Conservation (phyloP, 2,329 filamentous ascomycete genomes). For the Alternaria brassicicola region DNA sequence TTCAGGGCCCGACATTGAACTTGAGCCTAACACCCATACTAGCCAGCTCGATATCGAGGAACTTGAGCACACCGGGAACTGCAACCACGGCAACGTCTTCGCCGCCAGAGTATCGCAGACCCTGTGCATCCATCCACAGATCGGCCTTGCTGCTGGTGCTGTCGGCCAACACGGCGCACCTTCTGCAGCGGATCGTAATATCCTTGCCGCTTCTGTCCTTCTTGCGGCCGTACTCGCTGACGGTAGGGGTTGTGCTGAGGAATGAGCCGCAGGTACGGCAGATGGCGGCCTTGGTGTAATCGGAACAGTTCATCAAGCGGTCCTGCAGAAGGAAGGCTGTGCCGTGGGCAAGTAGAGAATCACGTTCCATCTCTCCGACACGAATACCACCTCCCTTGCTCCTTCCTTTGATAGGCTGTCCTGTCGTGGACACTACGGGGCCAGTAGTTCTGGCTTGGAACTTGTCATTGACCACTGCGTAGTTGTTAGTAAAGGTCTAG, state of each 20-base stretch:
- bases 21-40: conserved; percentile 97
- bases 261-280: conserved; percentile 91
- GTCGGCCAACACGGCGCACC: conserved; percentile 68
- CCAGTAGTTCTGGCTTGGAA: conserved; percentile 94
- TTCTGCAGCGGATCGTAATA: conserved; percentile 78
- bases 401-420: conserved; percentile 95
- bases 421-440: conserved; percentile 85
- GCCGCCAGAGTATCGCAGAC: conserved; percentile 82
- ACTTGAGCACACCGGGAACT: conserved; percentile 90
- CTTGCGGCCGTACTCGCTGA: conserved; percentile 62
- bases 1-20: conserved; percentile 72
- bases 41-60: conserved; percentile 90
- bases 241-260: conserved; percentile 81
- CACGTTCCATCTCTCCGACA: conserved; percentile 98
- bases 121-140: conserved; percentile 88
- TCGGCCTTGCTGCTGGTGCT: conserved; percentile 65
- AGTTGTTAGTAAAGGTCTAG: background rate
- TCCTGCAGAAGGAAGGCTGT: conserved; percentile 95
- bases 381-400: conserved; percentile 98
- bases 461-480: conserved; percentile 90
- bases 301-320: conserved; percentile 94
- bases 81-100: conserved; percentile 90
- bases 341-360: conserved; percentile 91
- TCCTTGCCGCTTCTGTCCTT: conserved; percentile 65
- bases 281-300: conserved; percentile 88